These are phyloP conservation scores for Cytidiella melzeri DNA, from an alignment of 768 basidiomycete genomes.

Conservation along the genomic window DNA sequence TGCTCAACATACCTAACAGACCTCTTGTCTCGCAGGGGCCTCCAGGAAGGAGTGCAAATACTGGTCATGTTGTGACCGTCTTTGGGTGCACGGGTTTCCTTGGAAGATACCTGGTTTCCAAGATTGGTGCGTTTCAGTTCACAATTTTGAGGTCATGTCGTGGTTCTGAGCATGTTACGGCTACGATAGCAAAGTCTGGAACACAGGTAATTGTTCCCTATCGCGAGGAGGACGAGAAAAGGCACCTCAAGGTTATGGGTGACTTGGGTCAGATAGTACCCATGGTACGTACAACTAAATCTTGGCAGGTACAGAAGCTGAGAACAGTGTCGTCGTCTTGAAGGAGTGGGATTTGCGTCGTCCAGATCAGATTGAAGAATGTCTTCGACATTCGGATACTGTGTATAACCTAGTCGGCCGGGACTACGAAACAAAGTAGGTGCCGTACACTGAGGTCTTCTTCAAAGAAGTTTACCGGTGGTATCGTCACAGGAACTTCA, in stretches of 20 bases:
- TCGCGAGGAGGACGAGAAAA: constrained; percentile 89
- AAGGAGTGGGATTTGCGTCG: constrained; percentile 96
- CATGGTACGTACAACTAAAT: constrained; percentile 51
- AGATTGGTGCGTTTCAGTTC: constrained; percentile 61
- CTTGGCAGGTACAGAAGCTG: constrained; percentile 1
- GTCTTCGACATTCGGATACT: constrained; percentile 88
- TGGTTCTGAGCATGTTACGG: constrained; percentile 3
- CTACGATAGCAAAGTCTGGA: constrained; percentile 68
- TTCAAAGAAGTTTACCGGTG: too few relatives aligned
- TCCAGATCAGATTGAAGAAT: constrained; percentile 88
- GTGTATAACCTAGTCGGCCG: constrained; percentile 95
- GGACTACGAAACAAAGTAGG: constrained; percentile 93
- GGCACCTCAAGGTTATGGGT: constrained; percentile 88
- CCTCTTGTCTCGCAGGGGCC: constrained; percentile 73
- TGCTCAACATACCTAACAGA: constrained; percentile 54
- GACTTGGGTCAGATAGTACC: constrained; percentile 95
- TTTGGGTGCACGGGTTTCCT: constrained; percentile 97
- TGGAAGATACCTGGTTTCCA: constrained; percentile 89
- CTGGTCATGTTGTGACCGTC: constrained; percentile 91
- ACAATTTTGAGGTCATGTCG: background rate
- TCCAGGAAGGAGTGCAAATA: constrained; percentile 80
- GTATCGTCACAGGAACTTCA: constrained; percentile 66
- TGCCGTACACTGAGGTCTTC: too few relatives aligned
- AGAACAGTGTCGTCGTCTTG: background rate
- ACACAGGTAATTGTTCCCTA: constrained; percentile 94